Evolutionary conservation across 306 rosid species (phyloP), one percentile per base, ranked within the genome.

Genomic region (Leucaena leucocephala): DNA sequence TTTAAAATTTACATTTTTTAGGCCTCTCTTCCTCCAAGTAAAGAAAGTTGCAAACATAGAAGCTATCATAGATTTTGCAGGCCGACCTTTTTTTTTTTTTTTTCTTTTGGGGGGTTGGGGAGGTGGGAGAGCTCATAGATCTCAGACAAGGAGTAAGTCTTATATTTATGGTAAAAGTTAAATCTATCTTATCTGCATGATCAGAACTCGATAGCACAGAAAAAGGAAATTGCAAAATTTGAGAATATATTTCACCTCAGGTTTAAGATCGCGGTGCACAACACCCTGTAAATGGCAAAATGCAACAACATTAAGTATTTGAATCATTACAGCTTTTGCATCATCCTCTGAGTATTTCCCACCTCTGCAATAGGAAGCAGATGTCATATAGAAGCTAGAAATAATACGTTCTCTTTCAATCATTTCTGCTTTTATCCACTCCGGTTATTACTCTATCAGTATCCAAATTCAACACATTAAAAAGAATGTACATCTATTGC

Each of bases 241-340:
- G 58, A 14, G 27, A 68, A 63, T 16, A 58, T 68, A 78, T 69
- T 77, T 74, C 75, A 92, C 98, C 96, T 94, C 98, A 8, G 98
- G 98, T 83, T 94, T 94, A 69, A 94, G 98, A 82, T 94, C 98
- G 6, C 98, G 94, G 68, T 94, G 98, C 68, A 94, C 98, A 88
- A 94, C 98, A 42, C 98, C 98, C 73, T 94, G 97, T 68, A 94
- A 89, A 76, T 94, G 98, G 90, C 89, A 94, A 87, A 94, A 94
- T 48, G 98, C 86, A 84, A 88, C 98, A 55, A 92, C 91, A 72
- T 89, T 92, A 46, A 94, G 84, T 77, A 94, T 89, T 43, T 94
- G 97, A 79, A 71, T 77, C 92, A 94, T 45, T 76, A 94, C 96
- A 40, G 81, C 84, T 85, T 84, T 94, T 48, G 98, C 98, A 83